phyloP scores from a whole-genome alignment of 176 grass and related monocot genomes.

The Zoysia pacifica region DNA sequence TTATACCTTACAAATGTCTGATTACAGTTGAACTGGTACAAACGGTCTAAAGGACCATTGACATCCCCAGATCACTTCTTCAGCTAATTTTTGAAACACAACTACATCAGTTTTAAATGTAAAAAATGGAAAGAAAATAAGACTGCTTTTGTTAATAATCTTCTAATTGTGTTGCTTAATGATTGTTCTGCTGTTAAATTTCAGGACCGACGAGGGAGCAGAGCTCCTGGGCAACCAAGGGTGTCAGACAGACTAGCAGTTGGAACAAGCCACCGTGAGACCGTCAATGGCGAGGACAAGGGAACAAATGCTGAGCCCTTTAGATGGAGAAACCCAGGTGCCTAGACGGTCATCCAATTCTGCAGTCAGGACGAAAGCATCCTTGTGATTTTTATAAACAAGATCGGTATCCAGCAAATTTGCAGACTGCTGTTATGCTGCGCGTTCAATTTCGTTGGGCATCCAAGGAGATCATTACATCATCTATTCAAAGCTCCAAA shows the following conservation, averaged over 20 bases:
- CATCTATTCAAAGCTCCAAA: not conserved
- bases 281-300: conserved; percentile 35
- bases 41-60: not conserved
- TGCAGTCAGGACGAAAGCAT: conserved; percentile 17
- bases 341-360: conserved; percentile 20
- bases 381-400: conserved; percentile 27
- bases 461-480: not conserved
- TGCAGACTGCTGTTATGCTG: not conserved
- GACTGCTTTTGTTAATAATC: not conserved
- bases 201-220: conserved; percentile 65
- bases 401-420: not conserved
- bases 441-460: conserved; percentile 5
- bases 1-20: not conserved
- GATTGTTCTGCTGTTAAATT: not conserved
- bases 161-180: conserved; percentile 10
- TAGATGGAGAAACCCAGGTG: conserved; percentile 61
- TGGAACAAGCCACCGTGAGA: conserved; percentile 27
- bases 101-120: not conserved
- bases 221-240: conserved; percentile 57
- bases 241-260: conserved; percentile 36
- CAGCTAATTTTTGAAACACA: not conserved
- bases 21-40: conserved; percentile 2
- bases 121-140: not conserved
- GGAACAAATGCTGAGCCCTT: conserved; percentile 33
- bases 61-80: not conserved